These are phyloP conservation scores for Paxillus rubicundulus DNA, from an alignment of 768 basidiomycete genomes.

Conservation along the genomic window DNA sequence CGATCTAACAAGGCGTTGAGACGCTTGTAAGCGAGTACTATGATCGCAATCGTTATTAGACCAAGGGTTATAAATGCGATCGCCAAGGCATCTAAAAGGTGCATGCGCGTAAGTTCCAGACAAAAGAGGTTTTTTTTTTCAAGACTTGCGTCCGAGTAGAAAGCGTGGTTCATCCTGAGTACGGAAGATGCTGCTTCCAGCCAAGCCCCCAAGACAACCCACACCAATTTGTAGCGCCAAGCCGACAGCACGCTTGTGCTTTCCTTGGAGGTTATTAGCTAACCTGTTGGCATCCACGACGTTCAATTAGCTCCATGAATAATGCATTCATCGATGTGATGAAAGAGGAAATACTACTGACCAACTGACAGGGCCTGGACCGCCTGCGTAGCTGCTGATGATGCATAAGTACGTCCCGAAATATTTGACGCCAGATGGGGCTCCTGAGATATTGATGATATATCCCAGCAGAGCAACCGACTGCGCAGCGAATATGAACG, in stretches of 20 bases:
- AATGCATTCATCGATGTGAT: no score
- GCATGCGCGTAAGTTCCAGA: not conserved
- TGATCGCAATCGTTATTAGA: constrained; percentile 45
- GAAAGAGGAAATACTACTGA: constrained; percentile 15
- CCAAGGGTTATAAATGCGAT: constrained; percentile 67
- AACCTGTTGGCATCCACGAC: constrained; percentile 39
- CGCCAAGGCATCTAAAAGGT: constrained; percentile 50
- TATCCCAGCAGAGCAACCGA: constrained; percentile 55
- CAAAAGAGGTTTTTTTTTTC: no score
- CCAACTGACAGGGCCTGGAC: constrained; percentile 66
- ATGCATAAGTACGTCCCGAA: constrained; percentile 72
- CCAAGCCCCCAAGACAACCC: constrained; percentile 65
- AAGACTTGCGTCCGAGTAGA: constrained; percentile 56
- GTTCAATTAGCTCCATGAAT: no score
- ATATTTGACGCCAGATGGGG: constrained; percentile 56
- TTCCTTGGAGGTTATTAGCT: constrained; percentile 53
- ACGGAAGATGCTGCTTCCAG: constrained; percentile 63
- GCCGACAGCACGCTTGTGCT: constrained; percentile 67
- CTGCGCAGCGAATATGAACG: constrained; percentile 55
- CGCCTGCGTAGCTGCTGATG: constrained; percentile 52
- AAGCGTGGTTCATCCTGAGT: constrained; percentile 58
- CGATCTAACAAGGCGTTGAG: constrained; percentile 53
- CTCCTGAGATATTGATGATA: constrained; percentile 58
- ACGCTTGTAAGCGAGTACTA: constrained; percentile 45
- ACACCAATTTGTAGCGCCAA: constrained; percentile 53